Evolutionary conservation across 352 stramenopile genomes (phyloP).

Genomic region (Phytophthora cryptogea): DNA sequence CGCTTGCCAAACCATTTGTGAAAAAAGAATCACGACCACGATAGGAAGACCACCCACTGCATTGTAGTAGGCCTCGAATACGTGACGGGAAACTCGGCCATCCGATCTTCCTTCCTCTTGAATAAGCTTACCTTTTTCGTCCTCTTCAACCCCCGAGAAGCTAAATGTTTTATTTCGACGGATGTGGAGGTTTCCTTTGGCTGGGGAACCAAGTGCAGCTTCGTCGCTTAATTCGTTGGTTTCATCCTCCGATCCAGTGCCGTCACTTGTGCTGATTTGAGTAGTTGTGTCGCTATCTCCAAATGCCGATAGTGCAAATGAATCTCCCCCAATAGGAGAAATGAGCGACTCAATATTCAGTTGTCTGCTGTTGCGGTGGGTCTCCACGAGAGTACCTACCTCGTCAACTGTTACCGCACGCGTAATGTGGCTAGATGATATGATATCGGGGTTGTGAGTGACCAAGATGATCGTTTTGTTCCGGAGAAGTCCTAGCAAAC

Average conservation of each 20-base stretch:
- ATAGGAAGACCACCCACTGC: constrained; percentile 40
- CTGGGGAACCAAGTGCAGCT: constrained; percentile 3
- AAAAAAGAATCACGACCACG: constrained; percentile 19
- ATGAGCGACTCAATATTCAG: constrained; percentile 22
- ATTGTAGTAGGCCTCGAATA: constrained; percentile 45
- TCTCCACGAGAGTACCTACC: constrained; percentile 22
- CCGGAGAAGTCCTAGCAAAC: constrained; percentile 42
- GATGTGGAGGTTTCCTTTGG: background rate
- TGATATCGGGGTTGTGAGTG: constrained; percentile 89
- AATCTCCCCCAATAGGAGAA: constrained; percentile 25
- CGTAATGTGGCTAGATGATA: constrained; percentile 35
- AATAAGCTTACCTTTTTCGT: constrained; percentile 27
- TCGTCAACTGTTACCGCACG: constrained; percentile 28
- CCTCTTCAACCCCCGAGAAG: constrained; percentile 5
- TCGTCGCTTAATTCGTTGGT: constrained; percentile 8
- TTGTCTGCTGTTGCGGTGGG: constrained; percentile 7
- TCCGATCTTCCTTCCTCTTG: constrained; percentile 40
- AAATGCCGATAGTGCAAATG: constrained; percentile 7
- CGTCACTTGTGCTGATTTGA: constrained; percentile 17
- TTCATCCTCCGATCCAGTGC: constrained; percentile 12
- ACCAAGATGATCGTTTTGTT: constrained; percentile 89
- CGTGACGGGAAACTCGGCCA: constrained; percentile 39
- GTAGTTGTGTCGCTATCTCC: constrained; percentile 18
- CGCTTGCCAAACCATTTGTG: constrained; percentile 56
- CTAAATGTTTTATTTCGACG: background rate